Percentiles rank a stretch among this genome's conserved stretches.
Conservation (phyloP, 2,329 filamentous ascomycete species). For the Alternaria arbusti region DNA sequence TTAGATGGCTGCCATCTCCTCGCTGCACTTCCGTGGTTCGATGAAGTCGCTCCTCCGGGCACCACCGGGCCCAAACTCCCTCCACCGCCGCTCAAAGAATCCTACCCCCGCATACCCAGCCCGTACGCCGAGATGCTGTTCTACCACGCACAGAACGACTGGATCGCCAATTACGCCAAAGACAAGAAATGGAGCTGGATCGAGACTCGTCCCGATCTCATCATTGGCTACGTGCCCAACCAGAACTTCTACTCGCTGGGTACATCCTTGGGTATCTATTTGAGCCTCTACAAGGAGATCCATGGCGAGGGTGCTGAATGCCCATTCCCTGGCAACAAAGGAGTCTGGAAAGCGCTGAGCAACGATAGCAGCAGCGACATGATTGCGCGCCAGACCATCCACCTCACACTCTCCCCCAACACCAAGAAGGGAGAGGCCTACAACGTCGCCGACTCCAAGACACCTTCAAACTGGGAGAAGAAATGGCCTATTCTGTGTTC, state of each 20-base stretch:
- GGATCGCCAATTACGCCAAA: conserved; percentile 40
- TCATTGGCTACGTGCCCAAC: conserved; percentile 53
- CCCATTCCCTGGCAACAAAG: conserved; percentile 49
- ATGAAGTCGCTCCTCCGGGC: conserved; percentile 1
- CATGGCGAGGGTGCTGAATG: conserved; percentile 47
- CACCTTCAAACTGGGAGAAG: conserved; percentile 46
- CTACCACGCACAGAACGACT: conserved; percentile 52
- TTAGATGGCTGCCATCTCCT: conserved; percentile 52
- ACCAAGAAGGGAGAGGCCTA: conserved; percentile 46
- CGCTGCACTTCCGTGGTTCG: conserved; percentile 30
- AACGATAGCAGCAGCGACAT: conserved; percentile 50
- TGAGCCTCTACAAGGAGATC: conserved; percentile 46
- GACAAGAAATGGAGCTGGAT: conserved; percentile 50
- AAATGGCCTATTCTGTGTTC: conserved; percentile 56
- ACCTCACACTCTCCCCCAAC: conserved; percentile 49
- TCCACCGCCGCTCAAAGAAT: conserved; percentile 10
- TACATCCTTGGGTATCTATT: conserved; percentile 47
- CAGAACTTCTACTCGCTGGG: conserved; percentile 49
- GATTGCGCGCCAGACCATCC: conserved; percentile 52
- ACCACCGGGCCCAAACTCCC: conserved; percentile 11
- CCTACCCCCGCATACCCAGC: conserved; percentile 17
- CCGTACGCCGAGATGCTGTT: conserved; percentile 48
- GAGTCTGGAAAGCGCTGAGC: conserved; percentile 46
- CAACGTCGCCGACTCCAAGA: conserved; percentile 52
- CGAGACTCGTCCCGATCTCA: conserved; percentile 51